Evolutionary conservation across 2,329 filamentous ascomycete species (phyloP).

Genomic region (Colletotrichum chlorophyti): DNA sequence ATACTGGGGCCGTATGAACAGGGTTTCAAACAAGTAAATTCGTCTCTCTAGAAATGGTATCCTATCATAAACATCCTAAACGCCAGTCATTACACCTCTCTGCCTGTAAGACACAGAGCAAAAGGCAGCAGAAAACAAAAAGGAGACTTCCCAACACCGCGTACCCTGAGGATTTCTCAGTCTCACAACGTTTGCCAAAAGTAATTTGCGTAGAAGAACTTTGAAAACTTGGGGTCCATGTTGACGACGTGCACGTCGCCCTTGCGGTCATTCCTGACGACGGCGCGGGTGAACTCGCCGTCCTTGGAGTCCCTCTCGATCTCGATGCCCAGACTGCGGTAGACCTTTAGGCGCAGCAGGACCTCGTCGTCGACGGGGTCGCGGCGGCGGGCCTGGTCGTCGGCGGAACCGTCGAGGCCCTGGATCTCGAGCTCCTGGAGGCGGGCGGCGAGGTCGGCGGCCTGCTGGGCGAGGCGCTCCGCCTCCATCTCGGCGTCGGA

Average conservation of each 20-base stretch:
- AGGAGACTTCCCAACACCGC: no score
- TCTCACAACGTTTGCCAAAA: conserved; percentile 87
- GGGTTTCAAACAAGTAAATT: background rate
- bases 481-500: conserved; percentile 91
- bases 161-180: background rate
- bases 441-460: conserved; percentile 75
- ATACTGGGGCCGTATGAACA: background rate
- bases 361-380: conserved; percentile 69
- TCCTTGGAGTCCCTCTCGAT: conserved; percentile 76
- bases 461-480: conserved; percentile 84
- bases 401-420: conserved; percentile 75
- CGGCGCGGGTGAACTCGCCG: conserved; percentile 84
- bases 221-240: conserved; percentile 89
- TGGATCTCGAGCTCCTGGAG: conserved; percentile 86
- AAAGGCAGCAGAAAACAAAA: background rate
- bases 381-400: conserved; percentile 39
- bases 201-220: conserved; percentile 93
- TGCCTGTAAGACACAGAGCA: no score
- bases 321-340: conserved; percentile 89
- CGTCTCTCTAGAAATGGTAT: conserved; percentile 4
- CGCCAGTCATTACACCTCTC: conserved; percentile 7
- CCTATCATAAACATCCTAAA: conserved; percentile 5
- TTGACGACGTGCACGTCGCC: conserved; percentile 95
- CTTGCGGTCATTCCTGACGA: conserved; percentile 84
- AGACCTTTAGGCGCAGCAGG: conserved; percentile 83